A percentile compares a stretch with the other conserved stretches of the same genome.
Evolutionary conservation across 2,329 filamentous ascomycete species (phyloP).

Genomic region (Microsporum ferrugineum): DNA sequence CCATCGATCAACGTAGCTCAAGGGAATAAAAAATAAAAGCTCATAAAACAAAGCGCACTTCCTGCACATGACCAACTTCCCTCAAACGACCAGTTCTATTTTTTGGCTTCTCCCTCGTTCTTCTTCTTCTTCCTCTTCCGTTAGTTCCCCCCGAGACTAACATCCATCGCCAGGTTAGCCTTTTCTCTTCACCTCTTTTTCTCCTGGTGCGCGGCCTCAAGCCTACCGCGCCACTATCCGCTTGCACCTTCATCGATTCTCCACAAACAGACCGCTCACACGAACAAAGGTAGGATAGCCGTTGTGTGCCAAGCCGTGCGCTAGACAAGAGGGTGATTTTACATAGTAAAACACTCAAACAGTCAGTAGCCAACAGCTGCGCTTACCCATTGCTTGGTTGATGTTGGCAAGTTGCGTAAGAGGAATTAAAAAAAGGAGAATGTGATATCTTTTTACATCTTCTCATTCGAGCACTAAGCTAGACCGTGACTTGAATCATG

Average conservation of each 20-base stretch:
- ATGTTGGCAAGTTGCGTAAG: not conserved
- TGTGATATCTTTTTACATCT: not conserved
- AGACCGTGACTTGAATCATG: not conserved
- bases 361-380: not conserved
- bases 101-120: not conserved
- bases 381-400: not conserved
- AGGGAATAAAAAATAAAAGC: not conserved
- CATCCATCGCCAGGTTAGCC: not conserved
- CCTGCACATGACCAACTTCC: not conserved
- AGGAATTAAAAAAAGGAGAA: not conserved
- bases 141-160: not conserved
- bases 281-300: conserved; percentile 2
- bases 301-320: conserved; percentile 1
- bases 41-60: not conserved
- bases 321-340: not conserved
- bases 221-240: not conserved
- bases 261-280: conserved; percentile 1
- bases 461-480: not conserved
- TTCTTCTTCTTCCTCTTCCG: not conserved
- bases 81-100: not conserved
- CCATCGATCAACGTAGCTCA: not conserved
- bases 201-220: not conserved
- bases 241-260: not conserved
- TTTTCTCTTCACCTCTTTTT: not conserved
- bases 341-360: not conserved